Conservation (phyloP, 805 yeast species). For the Saccharomycopsis babjevae region DNA sequence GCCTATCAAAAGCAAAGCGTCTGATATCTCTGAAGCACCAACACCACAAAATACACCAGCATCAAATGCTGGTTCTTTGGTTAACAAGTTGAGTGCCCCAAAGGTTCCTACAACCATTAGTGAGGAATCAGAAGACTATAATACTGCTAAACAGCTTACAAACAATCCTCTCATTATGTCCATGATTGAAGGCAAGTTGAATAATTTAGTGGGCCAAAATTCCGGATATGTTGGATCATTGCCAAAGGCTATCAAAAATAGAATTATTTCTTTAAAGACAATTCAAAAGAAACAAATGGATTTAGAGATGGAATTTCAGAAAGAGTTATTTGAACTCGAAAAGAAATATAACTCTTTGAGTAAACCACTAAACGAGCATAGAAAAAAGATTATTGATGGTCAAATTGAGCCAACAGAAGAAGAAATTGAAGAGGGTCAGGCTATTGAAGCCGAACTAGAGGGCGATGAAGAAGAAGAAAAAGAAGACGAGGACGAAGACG, state of each 20-base stretch:
- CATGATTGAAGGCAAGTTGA: constrained; percentile 83
- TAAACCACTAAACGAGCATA: constrained; percentile 63
- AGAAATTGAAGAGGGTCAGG: constrained; percentile 72
- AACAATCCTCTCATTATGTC: constrained; percentile 76
- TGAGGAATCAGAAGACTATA: constrained; percentile 45
- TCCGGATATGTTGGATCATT: constrained; percentile 77
- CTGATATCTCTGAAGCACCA: constrained; percentile 84
- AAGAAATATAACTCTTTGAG: constrained; percentile 64
- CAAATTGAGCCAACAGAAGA: constrained; percentile 63
- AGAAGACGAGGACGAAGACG: constrained; percentile 34
- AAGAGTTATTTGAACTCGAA: constrained; percentile 79
- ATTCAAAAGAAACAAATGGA: constrained; percentile 71
- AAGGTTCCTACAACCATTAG: constrained; percentile 56
- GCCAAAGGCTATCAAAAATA: constrained; percentile 59
- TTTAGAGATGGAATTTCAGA: constrained; percentile 85
- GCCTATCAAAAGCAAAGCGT: constrained; percentile 66
- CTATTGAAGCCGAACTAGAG: constrained; percentile 47
- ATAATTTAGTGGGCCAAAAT: constrained; percentile 72
- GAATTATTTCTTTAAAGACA: constrained; percentile 75
- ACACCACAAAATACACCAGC: constrained; percentile 99
- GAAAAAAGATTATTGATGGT: constrained; percentile 68
- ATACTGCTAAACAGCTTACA: constrained; percentile 35
- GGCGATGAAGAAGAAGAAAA: constrained; percentile 34
- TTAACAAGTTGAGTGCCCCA: constrained; percentile 43
- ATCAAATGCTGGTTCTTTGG: constrained; percentile 63